These are phyloP conservation scores for Aspergillus fijiensis DNA, from an alignment of 2,329 filamentous ascomycete genomes.

Conservation along the genomic window DNA sequence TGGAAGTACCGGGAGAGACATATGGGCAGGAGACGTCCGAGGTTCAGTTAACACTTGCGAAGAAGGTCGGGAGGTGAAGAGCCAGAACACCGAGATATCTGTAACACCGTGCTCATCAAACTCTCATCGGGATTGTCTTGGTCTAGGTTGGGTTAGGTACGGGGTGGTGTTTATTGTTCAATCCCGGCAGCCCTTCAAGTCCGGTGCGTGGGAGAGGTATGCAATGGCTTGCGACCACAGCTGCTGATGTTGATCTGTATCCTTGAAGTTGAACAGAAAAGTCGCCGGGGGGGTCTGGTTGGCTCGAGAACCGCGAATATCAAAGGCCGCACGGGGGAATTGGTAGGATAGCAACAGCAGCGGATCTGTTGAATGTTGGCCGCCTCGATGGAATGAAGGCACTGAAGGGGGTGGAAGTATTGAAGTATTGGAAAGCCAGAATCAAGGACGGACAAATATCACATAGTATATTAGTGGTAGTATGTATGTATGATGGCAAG, in stretches of 20 bases:
- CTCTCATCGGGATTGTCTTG: constrained; percentile 19
- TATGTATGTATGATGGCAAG: constrained; percentile 10
- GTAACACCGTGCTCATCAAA: constrained; percentile 20
- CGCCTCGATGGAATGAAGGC: constrained; percentile 33
- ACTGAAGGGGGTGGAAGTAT: constrained; percentile 42
- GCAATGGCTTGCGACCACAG: not conserved
- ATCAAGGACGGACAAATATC: constrained; percentile 35
- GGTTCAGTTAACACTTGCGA: constrained; percentile 16
- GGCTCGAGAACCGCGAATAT: constrained; percentile 13
- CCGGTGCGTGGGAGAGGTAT: not conserved
- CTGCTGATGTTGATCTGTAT: not conserved
- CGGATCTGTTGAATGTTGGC: constrained; percentile 28
- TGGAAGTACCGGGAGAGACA: constrained; percentile 34
- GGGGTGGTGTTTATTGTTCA: not conserved
- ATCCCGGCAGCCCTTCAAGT: not conserved
- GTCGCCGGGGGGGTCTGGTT: not conserved
- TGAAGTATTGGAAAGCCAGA: constrained; percentile 54
- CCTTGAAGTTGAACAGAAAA: not conserved
- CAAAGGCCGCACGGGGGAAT: constrained; percentile 7
- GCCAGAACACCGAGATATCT: not conserved
- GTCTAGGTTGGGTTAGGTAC: constrained; percentile 6
- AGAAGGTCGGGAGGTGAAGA: constrained; percentile 6
- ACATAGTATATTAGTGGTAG: constrained; percentile 11
- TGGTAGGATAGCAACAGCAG: constrained; percentile 24
- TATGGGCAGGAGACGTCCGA: constrained; percentile 26